phyloP scores from a whole-genome alignment of 805 yeast species.

The Kodamaea sagamina region DNA sequence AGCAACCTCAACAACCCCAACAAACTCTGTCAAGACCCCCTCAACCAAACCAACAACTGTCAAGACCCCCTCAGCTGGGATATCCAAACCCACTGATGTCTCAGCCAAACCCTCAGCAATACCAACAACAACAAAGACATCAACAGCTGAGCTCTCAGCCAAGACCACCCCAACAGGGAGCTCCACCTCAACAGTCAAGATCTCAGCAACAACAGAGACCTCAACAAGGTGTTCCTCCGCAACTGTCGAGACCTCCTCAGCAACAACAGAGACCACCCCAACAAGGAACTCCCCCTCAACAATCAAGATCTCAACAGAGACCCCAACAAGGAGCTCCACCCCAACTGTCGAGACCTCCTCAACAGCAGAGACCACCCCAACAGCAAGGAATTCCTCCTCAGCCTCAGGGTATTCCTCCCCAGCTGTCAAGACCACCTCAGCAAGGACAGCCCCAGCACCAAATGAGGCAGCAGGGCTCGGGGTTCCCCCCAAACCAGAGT shows the following conservation, averaged over 20 bases:
- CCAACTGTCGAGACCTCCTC: slow-evolving; percentile 7
- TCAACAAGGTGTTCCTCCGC: slow-evolving; percentile 2
- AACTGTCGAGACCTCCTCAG: background rate
- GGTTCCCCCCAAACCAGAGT: slow-evolving; percentile 4
- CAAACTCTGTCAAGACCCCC: too few species aligned
- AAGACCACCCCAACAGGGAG: slow-evolving; percentile 10
- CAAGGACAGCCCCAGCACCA: background rate
- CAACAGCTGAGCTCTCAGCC: slow-evolving; percentile 7
- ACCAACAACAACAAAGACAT: slow-evolving; percentile 8
- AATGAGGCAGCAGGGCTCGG: background rate
- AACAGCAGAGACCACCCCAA: slow-evolving; percentile 7
- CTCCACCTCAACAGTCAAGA: background rate
- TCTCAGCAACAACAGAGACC: background rate
- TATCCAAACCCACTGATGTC: slow-evolving; percentile 2
- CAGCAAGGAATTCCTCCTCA: slow-evolving; percentile 7
- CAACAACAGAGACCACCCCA: slow-evolving; percentile 4
- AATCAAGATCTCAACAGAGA: slow-evolving; percentile 5
- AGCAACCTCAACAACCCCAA: too few species aligned
- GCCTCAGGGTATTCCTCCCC: slow-evolving; percentile 2
- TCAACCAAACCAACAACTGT: background rate
- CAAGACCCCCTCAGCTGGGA: background rate
- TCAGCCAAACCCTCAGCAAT: too few species aligned
- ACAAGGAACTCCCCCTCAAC: slow-evolving; percentile 10
- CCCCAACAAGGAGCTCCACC: slow-evolving; percentile 8
- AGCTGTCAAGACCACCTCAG: slow-evolving; percentile 5